phyloP scores from a whole-genome alignment of 2,329 filamentous ascomycete genomes.

The Blastomyces emzantsi region DNA sequence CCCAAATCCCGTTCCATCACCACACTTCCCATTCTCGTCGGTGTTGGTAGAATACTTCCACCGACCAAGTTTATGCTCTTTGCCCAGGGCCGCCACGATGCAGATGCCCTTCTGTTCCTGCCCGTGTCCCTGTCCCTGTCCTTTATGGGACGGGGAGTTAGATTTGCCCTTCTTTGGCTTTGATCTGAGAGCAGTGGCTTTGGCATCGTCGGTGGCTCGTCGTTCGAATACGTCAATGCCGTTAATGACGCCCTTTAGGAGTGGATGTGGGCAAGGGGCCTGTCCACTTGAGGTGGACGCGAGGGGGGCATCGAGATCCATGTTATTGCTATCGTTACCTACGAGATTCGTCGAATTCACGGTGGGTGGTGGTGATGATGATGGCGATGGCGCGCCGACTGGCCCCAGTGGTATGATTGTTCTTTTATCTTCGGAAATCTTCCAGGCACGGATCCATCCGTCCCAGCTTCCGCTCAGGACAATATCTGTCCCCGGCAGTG shows the following conservation, averaged over 20 bases:
- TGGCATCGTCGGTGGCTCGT: slow-evolving; percentile 19
- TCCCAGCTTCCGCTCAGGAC: slow-evolving; percentile 93
- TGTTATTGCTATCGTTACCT: slow-evolving; percentile 19
- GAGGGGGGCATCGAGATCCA: slow-evolving; percentile 19
- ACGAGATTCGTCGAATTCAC: slow-evolving; percentile 6
- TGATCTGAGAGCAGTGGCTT: slow-evolving; percentile 18
- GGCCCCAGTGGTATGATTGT: slow-evolving; percentile 64
- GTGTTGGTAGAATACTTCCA: slow-evolving; percentile 52
- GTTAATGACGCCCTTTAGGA: slow-evolving; percentile 71
- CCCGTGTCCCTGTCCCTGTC: slow-evolving; percentile 16
- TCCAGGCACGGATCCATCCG: slow-evolving; percentile 78
- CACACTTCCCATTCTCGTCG: slow-evolving; percentile 27
- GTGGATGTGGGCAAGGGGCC: slow-evolving; percentile 24
- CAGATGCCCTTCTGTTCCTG: slow-evolving; percentile 53
- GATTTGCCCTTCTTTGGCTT: slow-evolving; percentile 19
- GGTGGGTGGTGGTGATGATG: neutral
- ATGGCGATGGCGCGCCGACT: slow-evolving; percentile 40
- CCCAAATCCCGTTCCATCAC: slow-evolving; percentile 25
- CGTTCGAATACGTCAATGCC: slow-evolving; percentile 80
- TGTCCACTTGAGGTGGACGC: slow-evolving; percentile 18
- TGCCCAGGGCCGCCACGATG: slow-evolving; percentile 76
- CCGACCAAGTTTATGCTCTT: slow-evolving; percentile 73
- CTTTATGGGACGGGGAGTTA: slow-evolving; percentile 11
- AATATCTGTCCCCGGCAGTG: slow-evolving; percentile 82
- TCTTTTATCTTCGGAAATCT: slow-evolving; percentile 71